phyloP scores from a whole-genome alignment of 2,329 filamentous ascomycete genomes.

The Colletotrichum caudatum region DNA sequence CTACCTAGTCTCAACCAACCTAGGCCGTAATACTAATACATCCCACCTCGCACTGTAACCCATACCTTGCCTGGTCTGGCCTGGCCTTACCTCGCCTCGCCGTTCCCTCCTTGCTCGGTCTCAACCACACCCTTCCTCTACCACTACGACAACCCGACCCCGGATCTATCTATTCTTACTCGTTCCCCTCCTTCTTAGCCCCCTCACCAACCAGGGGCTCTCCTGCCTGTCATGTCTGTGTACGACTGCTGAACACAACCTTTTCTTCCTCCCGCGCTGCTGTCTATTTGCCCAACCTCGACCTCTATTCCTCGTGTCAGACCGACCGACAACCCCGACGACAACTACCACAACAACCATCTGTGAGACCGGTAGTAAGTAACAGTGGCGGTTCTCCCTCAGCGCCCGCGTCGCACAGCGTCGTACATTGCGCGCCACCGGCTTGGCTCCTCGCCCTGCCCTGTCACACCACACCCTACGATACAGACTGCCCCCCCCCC shows the following conservation, averaged over 20 bases:
- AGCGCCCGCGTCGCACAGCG: conserved; percentile 36
- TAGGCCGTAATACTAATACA: conserved; percentile 42
- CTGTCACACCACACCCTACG: conserved; percentile 9
- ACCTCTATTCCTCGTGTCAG: conserved; percentile 17
- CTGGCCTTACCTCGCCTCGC: conserved; percentile 27
- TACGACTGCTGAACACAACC: conserved; percentile 30
- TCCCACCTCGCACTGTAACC: conserved; percentile 38
- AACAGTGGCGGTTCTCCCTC: conserved; percentile 17
- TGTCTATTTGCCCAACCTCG: conserved; percentile 7
- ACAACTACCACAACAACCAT: conserved; percentile 1
- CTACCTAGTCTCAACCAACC: conserved; percentile 24
- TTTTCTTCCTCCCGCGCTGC: conserved; percentile 11
- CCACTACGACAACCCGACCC: conserved; percentile 30
- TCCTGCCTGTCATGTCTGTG: conserved; percentile 39
- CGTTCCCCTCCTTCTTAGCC: conserved; percentile 20
- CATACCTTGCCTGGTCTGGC: conserved; percentile 35
- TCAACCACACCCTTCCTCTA: conserved; percentile 22
- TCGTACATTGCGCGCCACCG: neutral
- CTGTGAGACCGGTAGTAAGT: conserved; percentile 27
- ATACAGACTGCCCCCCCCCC: conserved; percentile 17
- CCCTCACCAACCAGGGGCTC: conserved; percentile 36
- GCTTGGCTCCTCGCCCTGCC: conserved; percentile 21
- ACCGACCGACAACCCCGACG: conserved; percentile 12
- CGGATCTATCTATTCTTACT: conserved; percentile 31
- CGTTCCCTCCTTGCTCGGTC: conserved; percentile 30